Base-by-base conservation (phyloP, 106 monocot genomes). In the Apostasia shenzhenica region DNA sequence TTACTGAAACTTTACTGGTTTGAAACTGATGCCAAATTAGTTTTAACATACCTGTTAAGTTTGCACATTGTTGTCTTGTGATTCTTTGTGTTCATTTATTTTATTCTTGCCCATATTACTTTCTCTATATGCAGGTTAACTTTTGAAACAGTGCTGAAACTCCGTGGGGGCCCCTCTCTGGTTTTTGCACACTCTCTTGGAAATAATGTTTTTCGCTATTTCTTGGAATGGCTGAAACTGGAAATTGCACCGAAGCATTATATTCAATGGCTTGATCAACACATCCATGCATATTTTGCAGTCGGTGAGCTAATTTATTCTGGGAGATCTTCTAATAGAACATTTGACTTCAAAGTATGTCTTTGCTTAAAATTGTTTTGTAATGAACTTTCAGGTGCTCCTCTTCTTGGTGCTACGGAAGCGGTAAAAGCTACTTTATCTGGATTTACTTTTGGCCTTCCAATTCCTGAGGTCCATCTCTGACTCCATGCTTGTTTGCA, bases 171-270 rank as follows among this genome's bases (percentile, higher is more conserved):
- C 0, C 89, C 97, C 45, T 92, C 92, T 26, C 73, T 97, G 59
- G 97, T 97, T 50, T 92, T 97, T 85, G 97, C 92, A 66, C 97
- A 97, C 78, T 97, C 97, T 8, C 73, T 97, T 73, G 97, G 97
- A 45, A 97, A 97, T 72, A 97, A 97, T 83, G 92, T 97, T 51
- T 97, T 97, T 67, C 97, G 92, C 59, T 92, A 97, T 68, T 97
- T 97, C 67, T 63, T 97, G 78, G 97, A 97, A 71, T 97, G 97
- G 97, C 70, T 97, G 59, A 97, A 97, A 75, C 79, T 97, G 48
- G 97, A 97, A 83, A 87, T 97, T 66, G 89, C 97, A 47, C 97
- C 97, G 42, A 92, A 92, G 77, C 79, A 89, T 75, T 97, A 97
- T 63, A 77, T 86, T 40, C 86, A 87, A 39, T 97, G 97, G 97